Base-by-base conservation (phyloP, 2,329 filamentous ascomycete genomes). In the Sordariomycetes sp. region DNA sequence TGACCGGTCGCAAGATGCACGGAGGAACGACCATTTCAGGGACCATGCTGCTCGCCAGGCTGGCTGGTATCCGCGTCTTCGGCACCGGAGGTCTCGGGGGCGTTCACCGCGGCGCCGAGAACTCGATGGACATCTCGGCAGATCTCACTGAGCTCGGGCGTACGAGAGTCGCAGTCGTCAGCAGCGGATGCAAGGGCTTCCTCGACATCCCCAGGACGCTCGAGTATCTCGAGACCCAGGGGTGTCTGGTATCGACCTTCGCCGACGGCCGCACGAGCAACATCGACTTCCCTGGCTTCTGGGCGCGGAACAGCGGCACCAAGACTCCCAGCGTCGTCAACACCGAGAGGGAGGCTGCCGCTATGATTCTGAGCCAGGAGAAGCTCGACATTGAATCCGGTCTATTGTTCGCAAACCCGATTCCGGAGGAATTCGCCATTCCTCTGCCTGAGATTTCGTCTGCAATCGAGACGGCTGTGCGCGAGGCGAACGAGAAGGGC, bases 101-200 rank as follows among this genome's bases (percentile, higher is more conserved):
- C 39, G 92, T 98, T 17, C 92, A 98, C 57, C 79, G 88, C 29
- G 88, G 86, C 35, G 92, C 79, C 31, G 82, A 95, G 54, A 72
- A 72, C 44, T 84, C 82, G 7, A 82, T 96, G 79, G 92, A 98
- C 54, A 76, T 98, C 41, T 96, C 90, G 40, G 90, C 92, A 26
- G 92, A 98, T 59, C 69, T 98, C 40, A 95, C 86, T 4, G 92
- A 96, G 66, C 74, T 98, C 33, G 88, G 92, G 12, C 74, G 87
- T 38, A 95, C 88, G 7, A 77, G 85, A 9, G 81, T 98, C 34
- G 82, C 88, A 18, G 88, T 98, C 3, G 68, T 98, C 34, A 84
- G 82, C 56, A 86, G 84, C 43, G 92, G 92, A 11, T 93, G 86
- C 63, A 98, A 98, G 63, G 92, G 90, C 41, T 96, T 98, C 57